Conservation (phyloP, 345 rosid genomes). For the Euphorbia lathyris region DNA sequence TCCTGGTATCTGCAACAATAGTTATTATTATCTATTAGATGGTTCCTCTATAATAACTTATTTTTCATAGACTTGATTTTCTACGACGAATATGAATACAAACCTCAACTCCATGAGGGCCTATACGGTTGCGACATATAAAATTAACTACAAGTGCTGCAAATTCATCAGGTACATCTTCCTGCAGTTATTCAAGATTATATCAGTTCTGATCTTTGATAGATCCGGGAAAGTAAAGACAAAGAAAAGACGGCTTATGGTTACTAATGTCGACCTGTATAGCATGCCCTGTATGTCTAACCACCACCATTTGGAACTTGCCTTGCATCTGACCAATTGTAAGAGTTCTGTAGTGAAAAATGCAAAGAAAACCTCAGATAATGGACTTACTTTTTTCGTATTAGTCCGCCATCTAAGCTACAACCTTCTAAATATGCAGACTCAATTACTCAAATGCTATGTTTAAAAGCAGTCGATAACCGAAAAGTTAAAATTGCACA, state of each 20-base stretch:
- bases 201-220: neutral
- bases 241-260: neutral
- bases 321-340: slow-evolving; percentile 99
- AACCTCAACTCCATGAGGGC: slow-evolving; percentile 87
- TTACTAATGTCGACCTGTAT: slow-evolving; percentile 61
- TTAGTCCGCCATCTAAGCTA: neutral
- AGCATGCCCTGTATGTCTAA: slow-evolving; percentile 95
- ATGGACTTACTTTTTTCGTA: too few relatives aligned
- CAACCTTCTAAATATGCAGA: neutral
- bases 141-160: slow-evolving; percentile 58
- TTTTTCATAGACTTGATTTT: neutral
- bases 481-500: neutral
- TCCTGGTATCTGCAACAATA: slow-evolving; percentile 50
- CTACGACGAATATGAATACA: slow-evolving; percentile 9
- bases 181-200: slow-evolving; percentile 41
- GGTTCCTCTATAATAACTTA: neutral
- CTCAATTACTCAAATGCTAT: neutral
- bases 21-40: neutral
- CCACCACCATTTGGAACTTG: slow-evolving; percentile 93
- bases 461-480: neutral
- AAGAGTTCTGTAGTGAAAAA: slow-evolving; percentile 52
- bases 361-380: slow-evolving; percentile 7
- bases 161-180: slow-evolving; percentile 94
- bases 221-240: neutral
- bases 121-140: slow-evolving; percentile 72